Conservation (phyloP, 345 rosid species). For the Physaria fendleri region DNA sequence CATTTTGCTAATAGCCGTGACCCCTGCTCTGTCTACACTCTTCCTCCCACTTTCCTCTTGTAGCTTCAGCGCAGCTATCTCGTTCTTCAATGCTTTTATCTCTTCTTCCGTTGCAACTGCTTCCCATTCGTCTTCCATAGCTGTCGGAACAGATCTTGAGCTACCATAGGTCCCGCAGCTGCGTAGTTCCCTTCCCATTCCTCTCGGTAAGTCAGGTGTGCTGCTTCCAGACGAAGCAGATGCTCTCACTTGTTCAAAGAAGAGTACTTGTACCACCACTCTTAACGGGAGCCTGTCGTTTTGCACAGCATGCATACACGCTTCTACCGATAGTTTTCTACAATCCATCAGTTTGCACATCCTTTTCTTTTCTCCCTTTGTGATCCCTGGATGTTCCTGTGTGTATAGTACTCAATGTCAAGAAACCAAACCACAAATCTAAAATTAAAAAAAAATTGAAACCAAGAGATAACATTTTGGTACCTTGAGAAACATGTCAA, state of each 20-base stretch:
- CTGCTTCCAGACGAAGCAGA: constrained; percentile 76
- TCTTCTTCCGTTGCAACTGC: constrained; percentile 63
- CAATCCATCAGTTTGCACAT: constrained; percentile 90
- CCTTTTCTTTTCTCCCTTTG: constrained; percentile 73
- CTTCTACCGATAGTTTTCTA: constrained; percentile 73
- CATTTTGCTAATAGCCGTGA: constrained; percentile 43
- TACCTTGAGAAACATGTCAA: constrained; percentile 80
- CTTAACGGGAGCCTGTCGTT: constrained; percentile 77
- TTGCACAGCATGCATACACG: constrained; percentile 83
- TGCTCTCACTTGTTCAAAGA: constrained; percentile 70
- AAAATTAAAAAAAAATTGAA: neutral
- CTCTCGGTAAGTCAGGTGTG: constrained; percentile 67
- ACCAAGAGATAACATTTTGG: neutral
- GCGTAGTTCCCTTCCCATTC: constrained; percentile 42
- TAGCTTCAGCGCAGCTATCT: constrained; percentile 53
- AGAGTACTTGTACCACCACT: constrained; percentile 73
- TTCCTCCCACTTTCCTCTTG: constrained; percentile 38
- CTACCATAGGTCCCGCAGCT: constrained; percentile 49
- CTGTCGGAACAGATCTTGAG: constrained; percentile 60
- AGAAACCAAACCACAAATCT: neutral
- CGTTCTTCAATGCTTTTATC: constrained; percentile 58
- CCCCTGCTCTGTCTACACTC: constrained; percentile 33
- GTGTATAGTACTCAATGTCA: neutral
- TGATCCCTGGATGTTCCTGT: constrained; percentile 72
- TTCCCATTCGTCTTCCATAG: constrained; percentile 84